Conservation (phyloP, 1,139 yeast genomes). For the Tardiomyces depauwii region DNA sequence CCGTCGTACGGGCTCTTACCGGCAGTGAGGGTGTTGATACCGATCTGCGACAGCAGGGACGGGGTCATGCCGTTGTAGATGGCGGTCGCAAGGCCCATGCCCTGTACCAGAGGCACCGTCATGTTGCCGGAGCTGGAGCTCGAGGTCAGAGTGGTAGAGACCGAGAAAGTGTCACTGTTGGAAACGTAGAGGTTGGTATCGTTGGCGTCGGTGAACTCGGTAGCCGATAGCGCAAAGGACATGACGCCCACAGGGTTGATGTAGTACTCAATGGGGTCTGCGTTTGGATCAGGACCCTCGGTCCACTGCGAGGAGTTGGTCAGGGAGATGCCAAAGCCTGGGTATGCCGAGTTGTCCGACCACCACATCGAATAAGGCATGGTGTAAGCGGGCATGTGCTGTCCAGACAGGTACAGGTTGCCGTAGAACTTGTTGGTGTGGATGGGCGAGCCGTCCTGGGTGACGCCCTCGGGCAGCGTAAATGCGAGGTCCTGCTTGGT, state of each 20-base stretch:
- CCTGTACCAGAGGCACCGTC: conserved; percentile 42
- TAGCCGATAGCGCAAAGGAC: conserved; percentile 46
- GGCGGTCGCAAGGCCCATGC: conserved; percentile 71
- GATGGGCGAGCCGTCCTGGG: conserved; percentile 31
- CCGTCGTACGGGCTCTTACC: conserved; percentile 32
- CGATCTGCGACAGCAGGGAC: conserved; percentile 40
- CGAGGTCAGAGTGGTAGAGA: conserved; percentile 35
- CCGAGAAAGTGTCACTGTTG: conserved; percentile 49
- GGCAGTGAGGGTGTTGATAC: conserved; percentile 35
- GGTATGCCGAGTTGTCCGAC: conserved; percentile 30
- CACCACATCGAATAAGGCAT: conserved; percentile 58
- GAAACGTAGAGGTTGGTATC: conserved; percentile 31
- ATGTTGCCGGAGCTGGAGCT: conserved; percentile 19
- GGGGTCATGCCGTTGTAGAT: conserved; percentile 49
- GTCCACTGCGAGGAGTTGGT: conserved; percentile 36
- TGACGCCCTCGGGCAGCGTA: conserved; percentile 37
- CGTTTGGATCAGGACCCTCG: conserved; percentile 25
- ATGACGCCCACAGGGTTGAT: conserved; percentile 44
- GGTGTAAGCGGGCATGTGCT: conserved; percentile 35
- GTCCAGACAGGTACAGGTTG: conserved; percentile 49
- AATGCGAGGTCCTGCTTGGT: conserved; percentile 36
- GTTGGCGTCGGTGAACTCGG: conserved; percentile 31
- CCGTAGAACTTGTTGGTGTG: conserved; percentile 81
- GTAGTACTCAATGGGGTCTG: conserved; percentile 35
- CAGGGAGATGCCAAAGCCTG: conserved; percentile 53